A percentile compares a stretch with the other conserved stretches of the same genome.
phyloP scores from a whole-genome alignment of 2,329 filamentous ascomycete genomes.

The Elsinoe ampelina region DNA sequence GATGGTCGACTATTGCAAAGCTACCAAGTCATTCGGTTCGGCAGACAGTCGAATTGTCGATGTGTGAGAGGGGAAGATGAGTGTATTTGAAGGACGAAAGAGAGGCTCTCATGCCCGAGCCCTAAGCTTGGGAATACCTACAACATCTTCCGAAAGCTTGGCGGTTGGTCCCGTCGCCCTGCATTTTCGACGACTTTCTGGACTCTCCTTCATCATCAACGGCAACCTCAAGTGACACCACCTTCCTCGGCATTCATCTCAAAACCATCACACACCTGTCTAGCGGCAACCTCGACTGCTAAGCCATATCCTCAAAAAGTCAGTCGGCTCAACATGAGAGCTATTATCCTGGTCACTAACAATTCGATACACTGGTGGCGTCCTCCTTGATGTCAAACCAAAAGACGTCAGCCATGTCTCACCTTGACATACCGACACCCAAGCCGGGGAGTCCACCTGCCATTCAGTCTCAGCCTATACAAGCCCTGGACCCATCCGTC shows the following conservation, averaged over 20 bases:
- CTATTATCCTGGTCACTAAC: neutral
- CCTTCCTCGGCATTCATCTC: neutral
- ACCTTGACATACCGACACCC: neutral
- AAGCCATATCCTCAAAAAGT: neutral
- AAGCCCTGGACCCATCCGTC: conserved; percentile 59
- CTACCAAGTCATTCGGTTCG: too few species aligned
- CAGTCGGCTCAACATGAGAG: neutral
- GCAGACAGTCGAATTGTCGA: neutral
- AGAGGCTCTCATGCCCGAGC: too few species aligned
- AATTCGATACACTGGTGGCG: neutral
- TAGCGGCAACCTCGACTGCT: neutral
- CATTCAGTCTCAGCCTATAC: conserved; percentile 38
- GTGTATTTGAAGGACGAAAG: neutral
- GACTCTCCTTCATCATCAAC: neutral
- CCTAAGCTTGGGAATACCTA: neutral
- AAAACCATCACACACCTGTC: neutral
- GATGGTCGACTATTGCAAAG: neutral
- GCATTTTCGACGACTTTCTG: neutral
- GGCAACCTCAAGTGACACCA: neutral
- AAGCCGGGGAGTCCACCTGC: neutral
- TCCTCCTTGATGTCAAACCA: neutral
- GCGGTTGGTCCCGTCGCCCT: neutral
- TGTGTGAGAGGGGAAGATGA: neutral
- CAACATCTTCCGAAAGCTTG: neutral
- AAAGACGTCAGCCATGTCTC: conserved; percentile 11